These are phyloP conservation scores for Gentiana dahurica DNA, from an alignment of 257 asterid genomes.

Conservation along the genomic window DNA sequence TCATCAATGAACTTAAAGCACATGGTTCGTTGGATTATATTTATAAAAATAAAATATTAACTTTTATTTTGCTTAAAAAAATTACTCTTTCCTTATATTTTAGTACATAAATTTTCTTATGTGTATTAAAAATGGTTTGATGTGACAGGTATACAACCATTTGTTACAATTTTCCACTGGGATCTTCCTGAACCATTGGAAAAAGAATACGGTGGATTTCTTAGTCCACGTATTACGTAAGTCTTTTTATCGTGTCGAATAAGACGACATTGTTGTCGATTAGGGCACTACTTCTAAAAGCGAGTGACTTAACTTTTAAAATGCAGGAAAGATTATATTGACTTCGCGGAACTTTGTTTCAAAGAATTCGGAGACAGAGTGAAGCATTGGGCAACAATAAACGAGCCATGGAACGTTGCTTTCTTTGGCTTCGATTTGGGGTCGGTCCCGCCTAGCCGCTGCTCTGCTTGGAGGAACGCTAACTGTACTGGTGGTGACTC, in stretches of 20 bases:
- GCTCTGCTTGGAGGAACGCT: slow-evolving; percentile 30
- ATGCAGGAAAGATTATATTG: slow-evolving; percentile 26
- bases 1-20: neutral
- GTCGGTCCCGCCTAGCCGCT: slow-evolving; percentile 39
- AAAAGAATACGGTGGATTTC: neutral
- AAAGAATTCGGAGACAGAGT: slow-evolving; percentile 48
- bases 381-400: slow-evolving; percentile 42
- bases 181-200: slow-evolving; percentile 1
- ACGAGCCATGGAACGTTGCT: slow-evolving; percentile 40
- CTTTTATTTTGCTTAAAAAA: no score
- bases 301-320: no score
- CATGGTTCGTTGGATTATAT: neutral
- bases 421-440: slow-evolving; percentile 31
- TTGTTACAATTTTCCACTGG: neutral
- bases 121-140: neutral
- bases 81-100: no score
- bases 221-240: neutral
- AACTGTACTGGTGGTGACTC: slow-evolving; percentile 17
- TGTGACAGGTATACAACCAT: neutral
- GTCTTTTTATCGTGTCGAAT: neutral
- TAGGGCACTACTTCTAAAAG: no score
- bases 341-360: slow-evolving; percentile 36
- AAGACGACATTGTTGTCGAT: no score
- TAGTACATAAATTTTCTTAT: neutral
- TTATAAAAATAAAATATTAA: no score